phyloP scores from a whole-genome alignment of 495 filamentous ascomycete genomes.

The Aspergillus mulundensis region DNA sequence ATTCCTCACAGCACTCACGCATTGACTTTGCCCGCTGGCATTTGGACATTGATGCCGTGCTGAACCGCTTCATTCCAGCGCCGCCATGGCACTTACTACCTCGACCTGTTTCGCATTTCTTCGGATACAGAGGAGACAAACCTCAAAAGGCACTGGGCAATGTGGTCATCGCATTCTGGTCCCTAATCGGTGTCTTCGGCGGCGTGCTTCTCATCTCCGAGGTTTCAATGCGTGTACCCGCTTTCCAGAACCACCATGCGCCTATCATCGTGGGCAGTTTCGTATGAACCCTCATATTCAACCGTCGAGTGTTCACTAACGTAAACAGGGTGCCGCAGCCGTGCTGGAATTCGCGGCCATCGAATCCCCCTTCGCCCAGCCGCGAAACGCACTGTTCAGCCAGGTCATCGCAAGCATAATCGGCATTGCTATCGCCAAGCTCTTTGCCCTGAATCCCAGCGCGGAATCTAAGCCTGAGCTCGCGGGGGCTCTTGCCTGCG shows the following conservation, averaged over 20 bases:
- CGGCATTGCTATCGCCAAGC: conserved; percentile 65
- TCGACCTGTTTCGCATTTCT: conserved; percentile 35
- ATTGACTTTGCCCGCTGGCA: conserved; percentile 35
- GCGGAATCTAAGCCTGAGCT: conserved; percentile 55
- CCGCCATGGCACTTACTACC: conserved; percentile 39
- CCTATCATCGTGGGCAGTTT: conserved; percentile 42
- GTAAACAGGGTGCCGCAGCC: conserved; percentile 65
- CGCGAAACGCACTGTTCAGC: conserved; percentile 69
- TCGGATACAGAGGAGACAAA: conserved; percentile 35
- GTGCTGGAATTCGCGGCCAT: conserved; percentile 70
- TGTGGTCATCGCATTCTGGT: conserved; percentile 37
- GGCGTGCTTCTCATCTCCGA: conserved; percentile 40
- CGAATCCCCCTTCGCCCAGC: conserved; percentile 80
- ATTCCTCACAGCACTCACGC: conserved; percentile 1
- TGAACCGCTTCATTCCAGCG: conserved; percentile 58
- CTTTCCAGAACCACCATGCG: conserved; percentile 33
- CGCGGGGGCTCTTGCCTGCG: conserved; percentile 66
- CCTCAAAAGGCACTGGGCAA: conserved; percentile 33
- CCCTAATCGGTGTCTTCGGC: conserved; percentile 41
- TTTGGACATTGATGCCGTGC: conserved; percentile 62
- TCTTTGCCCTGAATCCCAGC: conserved; percentile 58
- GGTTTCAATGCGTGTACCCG: conserved; percentile 36
- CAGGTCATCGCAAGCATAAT: conserved; percentile 65
- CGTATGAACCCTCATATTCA: conserved; percentile 24
- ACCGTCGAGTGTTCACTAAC: conserved; percentile 11